phyloP scores from a whole-genome alignment of 768 basidiomycete genomes.

The Asterophora lycoperdoides region DNA sequence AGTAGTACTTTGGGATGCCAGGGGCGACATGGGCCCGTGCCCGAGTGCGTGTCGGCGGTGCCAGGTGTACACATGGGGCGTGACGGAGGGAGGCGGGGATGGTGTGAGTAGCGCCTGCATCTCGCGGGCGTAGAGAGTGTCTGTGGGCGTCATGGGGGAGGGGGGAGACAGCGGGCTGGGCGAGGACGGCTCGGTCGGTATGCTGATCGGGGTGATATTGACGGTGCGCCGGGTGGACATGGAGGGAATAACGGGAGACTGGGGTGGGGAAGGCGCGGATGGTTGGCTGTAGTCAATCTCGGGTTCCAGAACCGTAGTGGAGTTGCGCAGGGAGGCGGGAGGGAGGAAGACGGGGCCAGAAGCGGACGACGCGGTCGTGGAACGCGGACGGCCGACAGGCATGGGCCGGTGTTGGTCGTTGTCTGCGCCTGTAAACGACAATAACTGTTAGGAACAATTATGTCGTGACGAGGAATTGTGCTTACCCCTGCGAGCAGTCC shows the following conservation, averaged over 20 bases:
- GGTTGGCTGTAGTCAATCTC: conserved; percentile 13
- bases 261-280: conserved; percentile 9
- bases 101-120: conserved; percentile 33
- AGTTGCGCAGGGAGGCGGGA: conserved; percentile 18
- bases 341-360: conserved; percentile 18
- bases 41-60: conserved; percentile 21
- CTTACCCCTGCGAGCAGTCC: conserved; percentile 8
- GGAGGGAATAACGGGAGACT: conserved; percentile 13
- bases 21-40: conserved; percentile 30
- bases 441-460: conserved; percentile 4
- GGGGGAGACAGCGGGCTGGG: conserved; percentile 26
- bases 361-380: conserved; percentile 18
- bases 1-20: conserved; percentile 23
- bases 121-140: conserved; percentile 20
- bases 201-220: conserved; percentile 34
- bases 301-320: conserved; percentile 16
- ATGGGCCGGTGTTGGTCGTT: conserved; percentile 4
- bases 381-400: conserved; percentile 18
- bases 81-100: conserved; percentile 51
- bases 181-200: conserved; percentile 27
- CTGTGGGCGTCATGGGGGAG: conserved; percentile 24
- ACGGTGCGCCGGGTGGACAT: conserved; percentile 24
- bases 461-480: not conserved
- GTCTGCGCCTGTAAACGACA: conserved; percentile 8
- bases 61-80: conserved; percentile 60